Percentiles rank a stretch among this genome's conserved stretches.
These are phyloP conservation scores for Aspergillus sclerotioniger DNA, from an alignment of 495 filamentous ascomycete genomes.

Conservation along the genomic window DNA sequence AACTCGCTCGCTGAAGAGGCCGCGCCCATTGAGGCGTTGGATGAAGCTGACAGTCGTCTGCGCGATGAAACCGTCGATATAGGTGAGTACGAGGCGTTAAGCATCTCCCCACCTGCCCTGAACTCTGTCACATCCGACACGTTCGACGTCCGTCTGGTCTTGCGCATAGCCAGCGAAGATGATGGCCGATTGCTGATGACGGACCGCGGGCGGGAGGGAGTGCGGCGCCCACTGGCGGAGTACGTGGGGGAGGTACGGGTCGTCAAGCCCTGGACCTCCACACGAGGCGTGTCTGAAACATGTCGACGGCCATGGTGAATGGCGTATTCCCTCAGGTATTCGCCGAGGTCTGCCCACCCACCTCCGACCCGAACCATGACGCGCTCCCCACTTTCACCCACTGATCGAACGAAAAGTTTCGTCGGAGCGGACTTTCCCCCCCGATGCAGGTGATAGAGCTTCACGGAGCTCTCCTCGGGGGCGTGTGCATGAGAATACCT, in stretches of 20 bases:
- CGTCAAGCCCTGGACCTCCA: constrained; percentile 43
- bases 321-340: constrained; percentile 92
- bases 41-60: constrained; percentile 41
- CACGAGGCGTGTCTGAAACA: constrained; percentile 40
- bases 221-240: constrained; percentile 31
- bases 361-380: constrained; percentile 98
- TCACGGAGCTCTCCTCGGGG: constrained; percentile 62
- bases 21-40: constrained; percentile 34
- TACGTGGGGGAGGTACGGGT: constrained; percentile 35
- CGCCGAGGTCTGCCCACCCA: constrained; percentile 92
- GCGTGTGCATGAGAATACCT: constrained; percentile 37
- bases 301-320: constrained; percentile 71
- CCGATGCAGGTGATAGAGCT: constrained; percentile 90
- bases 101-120: constrained; percentile 26
- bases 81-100: constrained; percentile 34
- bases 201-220: constrained; percentile 36
- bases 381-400: constrained; percentile 85
- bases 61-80: constrained; percentile 22
- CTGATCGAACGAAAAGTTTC: constrained; percentile 87
- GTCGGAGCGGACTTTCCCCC: constrained; percentile 78
- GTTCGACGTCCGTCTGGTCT: constrained; percentile 38
- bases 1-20: constrained; percentile 27
- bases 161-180: constrained; percentile 43
- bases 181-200: constrained; percentile 37
- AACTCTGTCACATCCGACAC: constrained; percentile 35